phyloP scores from a whole-genome alignment of 2,329 filamentous ascomycete genomes.

The Chaetoscypha palmicola region DNA sequence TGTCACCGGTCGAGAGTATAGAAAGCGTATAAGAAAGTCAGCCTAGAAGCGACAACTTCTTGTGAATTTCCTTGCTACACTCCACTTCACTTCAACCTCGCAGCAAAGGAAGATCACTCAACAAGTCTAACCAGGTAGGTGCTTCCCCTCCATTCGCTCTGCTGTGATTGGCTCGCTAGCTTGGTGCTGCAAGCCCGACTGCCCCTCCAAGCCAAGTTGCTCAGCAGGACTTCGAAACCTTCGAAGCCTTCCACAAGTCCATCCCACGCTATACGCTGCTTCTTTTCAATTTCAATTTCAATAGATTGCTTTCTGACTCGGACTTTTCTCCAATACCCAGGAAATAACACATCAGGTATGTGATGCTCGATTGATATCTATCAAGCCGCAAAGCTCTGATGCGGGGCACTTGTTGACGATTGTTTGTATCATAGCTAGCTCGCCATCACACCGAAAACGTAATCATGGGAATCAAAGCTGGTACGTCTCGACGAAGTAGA shows the following conservation, averaged over 20 bases:
- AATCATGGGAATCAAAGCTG: conserved; percentile 53
- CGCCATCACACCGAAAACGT: conserved; percentile 16
- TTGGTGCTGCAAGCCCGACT: too few species aligned
- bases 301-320: neutral
- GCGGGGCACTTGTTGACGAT: conserved; percentile 25
- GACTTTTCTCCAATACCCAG: conserved; percentile 8
- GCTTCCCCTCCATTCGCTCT: neutral
- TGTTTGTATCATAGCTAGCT: conserved; percentile 9
- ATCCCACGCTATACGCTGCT: neutral
- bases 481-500: conserved; percentile 34
- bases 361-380: neutral
- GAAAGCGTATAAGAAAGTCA: too few species aligned
- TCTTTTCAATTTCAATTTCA: conserved; percentile 6
- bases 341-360: conserved; percentile 14
- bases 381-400: conserved; percentile 5
- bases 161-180: conserved; percentile 1
- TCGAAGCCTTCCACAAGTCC: conserved; percentile 8
- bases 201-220: too few species aligned
- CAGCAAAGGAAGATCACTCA: conserved; percentile 1
- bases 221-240: too few species aligned
- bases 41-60: neutral
- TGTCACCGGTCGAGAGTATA: too few species aligned
- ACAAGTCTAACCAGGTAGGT: conserved; percentile 1
- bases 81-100: neutral
- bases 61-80: neutral